Evolutionary conservation across 768 basidiomycete species (phyloP).

Genomic region (Dacryopinax primogenitus): DNA sequence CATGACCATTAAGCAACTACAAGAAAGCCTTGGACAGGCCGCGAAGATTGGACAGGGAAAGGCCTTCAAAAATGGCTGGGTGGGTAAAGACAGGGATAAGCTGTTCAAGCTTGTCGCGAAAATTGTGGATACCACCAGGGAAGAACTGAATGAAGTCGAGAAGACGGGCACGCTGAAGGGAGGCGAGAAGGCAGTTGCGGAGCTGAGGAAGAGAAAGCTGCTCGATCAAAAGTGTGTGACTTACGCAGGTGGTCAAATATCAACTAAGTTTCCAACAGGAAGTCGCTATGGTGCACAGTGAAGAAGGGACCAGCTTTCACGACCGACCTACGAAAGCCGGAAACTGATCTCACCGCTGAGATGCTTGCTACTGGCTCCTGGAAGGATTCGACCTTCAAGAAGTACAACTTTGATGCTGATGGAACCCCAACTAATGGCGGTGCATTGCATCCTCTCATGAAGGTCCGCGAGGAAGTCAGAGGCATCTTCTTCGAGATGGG

Average conservation of each 20-base stretch:
- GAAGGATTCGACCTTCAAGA: constrained; percentile 89
- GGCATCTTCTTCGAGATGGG: constrained; percentile 99
- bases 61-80: constrained; percentile 97
- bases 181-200: constrained; percentile 73
- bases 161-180: constrained; percentile 55
- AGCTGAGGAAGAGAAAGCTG: constrained; percentile 85
- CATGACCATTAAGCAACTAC: constrained; percentile 52
- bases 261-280: constrained; percentile 38
- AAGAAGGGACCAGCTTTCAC: constrained; percentile 75
- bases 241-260: background rate
- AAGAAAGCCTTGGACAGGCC: constrained; percentile 65
- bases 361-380: constrained; percentile 90
- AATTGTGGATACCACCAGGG: constrained; percentile 62
- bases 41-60: constrained; percentile 89
- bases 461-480: constrained; percentile 94
- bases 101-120: constrained; percentile 66
- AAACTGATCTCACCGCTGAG: constrained; percentile 92
- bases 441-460: constrained; percentile 87
- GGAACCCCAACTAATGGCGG: constrained; percentile 82
- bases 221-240: constrained; percentile 60
- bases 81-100: constrained; percentile 75
- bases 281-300: constrained; percentile 89
- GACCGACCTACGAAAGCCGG: constrained; percentile 80
- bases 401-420: constrained; percentile 97
- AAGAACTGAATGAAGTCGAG: constrained; percentile 60